Base-by-base conservation (phyloP, 345 rosid species). In the Populus euphratica region DNA sequence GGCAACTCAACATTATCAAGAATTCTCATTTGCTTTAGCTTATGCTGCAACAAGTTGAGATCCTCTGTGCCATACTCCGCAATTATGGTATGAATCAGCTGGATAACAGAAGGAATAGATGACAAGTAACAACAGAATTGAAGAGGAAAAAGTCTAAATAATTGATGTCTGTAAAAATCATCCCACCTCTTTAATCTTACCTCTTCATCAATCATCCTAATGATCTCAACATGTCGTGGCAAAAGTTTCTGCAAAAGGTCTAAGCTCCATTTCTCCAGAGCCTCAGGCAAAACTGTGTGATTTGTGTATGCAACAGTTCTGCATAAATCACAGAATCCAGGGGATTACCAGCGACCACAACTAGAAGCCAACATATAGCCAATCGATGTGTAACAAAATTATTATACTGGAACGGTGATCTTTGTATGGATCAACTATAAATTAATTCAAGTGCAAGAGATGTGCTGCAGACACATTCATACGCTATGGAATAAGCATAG, bases 281-380 rank as follows among this genome's bases (percentile, higher is more conserved):
- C 89, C 86, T 85, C 90, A 5, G 89, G 90, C 44, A 89, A 70
- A 72, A 89, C 86, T 0, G 88, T 89, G 75, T 87, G 89, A 72
- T 89, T 85, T 21, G 91, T 85, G 78, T 85, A 89, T 29, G 86
- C 90, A 39, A 87, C 83, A 73, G 91, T 85, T 80, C 90, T 85
- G 81, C 23, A 72, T 54, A 49, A 33, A 12, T 49, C 29, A 5
- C 70, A 44, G 56, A 73, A 17, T 63, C 62, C 20, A 3, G 69
- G 18, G 36, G 72, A 29, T 6, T 81, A 14, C 39, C 29, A 77
- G 41, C n/a, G 31, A 66, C 64, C 64, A 29, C 43, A 47, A 27
- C 27, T 54, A 43, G 17, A 52, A 6, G 6, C 47, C 21, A 21
- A 21, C 61, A 35, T 35, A 18, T 20, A 21, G 5, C 4, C 27